Evolutionary conservation across 495 filamentous ascomycete genomes (phyloP).

Genomic region (Podospora didyma): DNA sequence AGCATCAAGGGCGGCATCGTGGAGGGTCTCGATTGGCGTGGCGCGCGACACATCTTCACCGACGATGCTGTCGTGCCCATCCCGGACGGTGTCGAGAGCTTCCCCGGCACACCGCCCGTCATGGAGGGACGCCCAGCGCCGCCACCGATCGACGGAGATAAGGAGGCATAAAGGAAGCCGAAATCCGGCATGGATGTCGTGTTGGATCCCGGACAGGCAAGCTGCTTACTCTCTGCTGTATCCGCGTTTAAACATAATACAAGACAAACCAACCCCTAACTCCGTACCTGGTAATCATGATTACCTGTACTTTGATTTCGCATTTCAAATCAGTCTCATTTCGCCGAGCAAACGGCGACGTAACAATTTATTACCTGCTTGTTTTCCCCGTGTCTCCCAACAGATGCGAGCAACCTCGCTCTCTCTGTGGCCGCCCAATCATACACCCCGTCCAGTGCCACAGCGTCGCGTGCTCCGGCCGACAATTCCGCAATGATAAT

Average conservation of each 20-base stretch:
- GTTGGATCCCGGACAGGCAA: no score
- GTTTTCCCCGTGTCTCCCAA: no score
- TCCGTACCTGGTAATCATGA: no score
- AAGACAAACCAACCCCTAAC: no score
- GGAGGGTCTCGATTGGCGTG: conserved; percentile 35
- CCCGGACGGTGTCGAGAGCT: conserved; percentile 45
- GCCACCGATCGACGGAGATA: neutral
- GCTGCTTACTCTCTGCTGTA: no score
- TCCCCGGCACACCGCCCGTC: conserved; percentile 28
- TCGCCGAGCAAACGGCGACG: no score
- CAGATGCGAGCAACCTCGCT: no score
- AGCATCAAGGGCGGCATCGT: conserved; percentile 52
- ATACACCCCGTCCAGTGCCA: neutral
- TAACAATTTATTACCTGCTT: no score
- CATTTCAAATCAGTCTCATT: no score
- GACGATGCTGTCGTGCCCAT: conserved; percentile 46
- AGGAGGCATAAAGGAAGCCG: neutral
- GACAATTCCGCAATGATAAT: neutral
- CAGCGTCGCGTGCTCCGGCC: neutral
- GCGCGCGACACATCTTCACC: conserved; percentile 39
- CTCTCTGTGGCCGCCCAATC: neutral
- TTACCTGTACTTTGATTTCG: no score
- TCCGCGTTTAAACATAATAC: no score
- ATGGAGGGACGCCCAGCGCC: conserved; percentile 12
- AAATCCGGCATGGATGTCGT: neutral